Percentiles rank a stretch among this genome's conserved stretches.
Evolutionary conservation across 331 rosid genomes (phyloP).

Genomic region (Cydonia oblonga): DNA sequence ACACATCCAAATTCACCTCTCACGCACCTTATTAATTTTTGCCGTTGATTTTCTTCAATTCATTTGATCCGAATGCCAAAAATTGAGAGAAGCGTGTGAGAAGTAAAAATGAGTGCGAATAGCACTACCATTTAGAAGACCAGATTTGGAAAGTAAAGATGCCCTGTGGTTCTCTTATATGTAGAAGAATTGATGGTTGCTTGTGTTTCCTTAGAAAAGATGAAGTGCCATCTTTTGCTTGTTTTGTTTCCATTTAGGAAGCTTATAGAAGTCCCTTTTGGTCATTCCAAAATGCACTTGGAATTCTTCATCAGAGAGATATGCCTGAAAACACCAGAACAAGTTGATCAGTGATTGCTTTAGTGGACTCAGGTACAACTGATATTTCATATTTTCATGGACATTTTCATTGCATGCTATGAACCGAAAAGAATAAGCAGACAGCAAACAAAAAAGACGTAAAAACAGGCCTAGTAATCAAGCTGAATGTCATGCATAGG

Average conservation of each 20-base stretch:
- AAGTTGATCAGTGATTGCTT: neutral
- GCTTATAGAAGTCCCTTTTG: slow-evolving; percentile 57
- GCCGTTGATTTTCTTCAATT: too few relatives aligned
- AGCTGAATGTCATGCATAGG: neutral
- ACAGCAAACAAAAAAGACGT: neutral
- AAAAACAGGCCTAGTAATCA: neutral
- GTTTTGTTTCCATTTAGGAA: slow-evolving; percentile 95
- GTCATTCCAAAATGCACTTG: slow-evolving; percentile 56
- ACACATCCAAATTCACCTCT: too few relatives aligned
- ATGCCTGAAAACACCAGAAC: slow-evolving; percentile 47
- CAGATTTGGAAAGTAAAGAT: neutral
- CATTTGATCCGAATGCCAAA: too few relatives aligned
- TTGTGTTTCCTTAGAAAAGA: slow-evolving; percentile 35
- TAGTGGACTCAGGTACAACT: neutral
- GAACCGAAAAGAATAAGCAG: neutral
- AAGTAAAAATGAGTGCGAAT: too few relatives aligned
- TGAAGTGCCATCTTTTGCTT: slow-evolving; percentile 70
- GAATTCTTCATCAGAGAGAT: slow-evolving; percentile 76
- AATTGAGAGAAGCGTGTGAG: too few relatives aligned
- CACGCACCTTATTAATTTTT: too few relatives aligned
- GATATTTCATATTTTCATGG: neutral
- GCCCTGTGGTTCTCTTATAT: neutral
- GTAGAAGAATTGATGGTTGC: neutral
- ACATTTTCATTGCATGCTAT: neutral
- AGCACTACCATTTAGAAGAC: too few relatives aligned